Conservation (phyloP, 2,329 filamentous ascomycete genomes). For the Xylaria sp. region DNA sequence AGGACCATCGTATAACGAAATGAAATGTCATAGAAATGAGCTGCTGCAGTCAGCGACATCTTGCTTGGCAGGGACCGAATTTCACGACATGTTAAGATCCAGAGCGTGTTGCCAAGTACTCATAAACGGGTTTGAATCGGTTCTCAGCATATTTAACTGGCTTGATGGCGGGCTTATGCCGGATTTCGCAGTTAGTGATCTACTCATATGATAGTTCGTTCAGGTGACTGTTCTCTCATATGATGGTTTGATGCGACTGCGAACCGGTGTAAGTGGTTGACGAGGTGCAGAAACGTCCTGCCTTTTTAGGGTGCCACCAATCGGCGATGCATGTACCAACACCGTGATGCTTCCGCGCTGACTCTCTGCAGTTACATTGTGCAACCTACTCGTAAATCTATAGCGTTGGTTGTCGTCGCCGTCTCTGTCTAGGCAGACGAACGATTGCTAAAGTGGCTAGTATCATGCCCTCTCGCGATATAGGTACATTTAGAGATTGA, state of each 20-base stretch:
- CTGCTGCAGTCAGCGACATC: background rate
- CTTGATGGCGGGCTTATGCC: background rate
- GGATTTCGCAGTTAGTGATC: background rate
- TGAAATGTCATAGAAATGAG: background rate
- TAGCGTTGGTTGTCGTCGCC: no score
- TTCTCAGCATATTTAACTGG: background rate
- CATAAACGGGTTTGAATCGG: background rate
- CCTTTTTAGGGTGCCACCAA: constrained; percentile 12
- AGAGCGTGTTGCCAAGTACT: background rate
- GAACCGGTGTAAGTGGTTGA: constrained; percentile 1
- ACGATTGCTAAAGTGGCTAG: background rate
- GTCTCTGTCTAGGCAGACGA: background rate
- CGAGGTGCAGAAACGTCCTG: background rate
- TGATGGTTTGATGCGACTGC: background rate
- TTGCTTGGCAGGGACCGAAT: background rate
- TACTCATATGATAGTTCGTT: constrained; percentile 16
- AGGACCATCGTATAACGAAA: background rate
- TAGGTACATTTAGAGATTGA: background rate
- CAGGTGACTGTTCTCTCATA: constrained; percentile 5
- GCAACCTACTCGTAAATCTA: background rate
- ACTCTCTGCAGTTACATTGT: constrained; percentile 8
- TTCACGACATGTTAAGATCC: no score
- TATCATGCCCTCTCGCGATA: background rate
- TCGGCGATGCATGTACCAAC: background rate
- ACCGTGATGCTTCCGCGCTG: constrained; percentile 16